Conservation (phyloP, 2,329 filamentous ascomycete genomes). For the Rachicladosporium sp. region DNA sequence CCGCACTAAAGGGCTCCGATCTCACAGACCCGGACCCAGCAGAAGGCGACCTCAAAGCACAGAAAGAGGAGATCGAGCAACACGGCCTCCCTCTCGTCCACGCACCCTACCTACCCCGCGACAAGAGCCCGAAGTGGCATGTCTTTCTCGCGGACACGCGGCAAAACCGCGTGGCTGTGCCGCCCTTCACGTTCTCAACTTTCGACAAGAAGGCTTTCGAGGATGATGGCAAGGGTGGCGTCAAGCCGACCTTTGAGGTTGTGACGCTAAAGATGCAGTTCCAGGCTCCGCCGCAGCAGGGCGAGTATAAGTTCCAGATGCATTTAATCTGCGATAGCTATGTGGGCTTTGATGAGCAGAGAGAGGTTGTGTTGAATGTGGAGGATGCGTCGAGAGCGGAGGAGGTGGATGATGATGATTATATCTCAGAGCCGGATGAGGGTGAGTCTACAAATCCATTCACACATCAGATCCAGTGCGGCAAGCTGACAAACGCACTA, state of each 20-base stretch:
- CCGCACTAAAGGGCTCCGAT: slow-evolving; percentile 62
- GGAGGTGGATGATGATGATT: slow-evolving; percentile 60
- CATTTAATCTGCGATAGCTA: slow-evolving; percentile 92
- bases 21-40: slow-evolving; percentile 85
- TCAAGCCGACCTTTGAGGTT: slow-evolving; percentile 79
- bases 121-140: slow-evolving; percentile 84
- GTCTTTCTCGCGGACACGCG: slow-evolving; percentile 90
- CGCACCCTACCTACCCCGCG: slow-evolving; percentile 79
- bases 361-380: slow-evolving; percentile 78
- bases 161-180: slow-evolving; percentile 90
- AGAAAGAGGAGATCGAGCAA: slow-evolving; percentile 52
- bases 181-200: slow-evolving; percentile 84
- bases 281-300: slow-evolving; percentile 80
- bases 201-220: slow-evolving; percentile 86
- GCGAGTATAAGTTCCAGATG: slow-evolving; percentile 90
- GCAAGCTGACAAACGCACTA: slow-evolving; percentile 12
- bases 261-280: slow-evolving; percentile 97
- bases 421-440: slow-evolving; percentile 96
- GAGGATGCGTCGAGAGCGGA: slow-evolving; percentile 80
- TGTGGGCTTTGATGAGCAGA: slow-evolving; percentile 82
- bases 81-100: slow-evolving; percentile 75
- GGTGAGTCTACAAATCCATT: slow-evolving; percentile 46
- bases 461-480: too few relatives aligned
- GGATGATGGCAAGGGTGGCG: slow-evolving; percentile 37
- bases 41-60: slow-evolving; percentile 79